phyloP scores from a whole-genome alignment of 768 basidiomycete genomes.

The Harrya chromipes region DNA sequence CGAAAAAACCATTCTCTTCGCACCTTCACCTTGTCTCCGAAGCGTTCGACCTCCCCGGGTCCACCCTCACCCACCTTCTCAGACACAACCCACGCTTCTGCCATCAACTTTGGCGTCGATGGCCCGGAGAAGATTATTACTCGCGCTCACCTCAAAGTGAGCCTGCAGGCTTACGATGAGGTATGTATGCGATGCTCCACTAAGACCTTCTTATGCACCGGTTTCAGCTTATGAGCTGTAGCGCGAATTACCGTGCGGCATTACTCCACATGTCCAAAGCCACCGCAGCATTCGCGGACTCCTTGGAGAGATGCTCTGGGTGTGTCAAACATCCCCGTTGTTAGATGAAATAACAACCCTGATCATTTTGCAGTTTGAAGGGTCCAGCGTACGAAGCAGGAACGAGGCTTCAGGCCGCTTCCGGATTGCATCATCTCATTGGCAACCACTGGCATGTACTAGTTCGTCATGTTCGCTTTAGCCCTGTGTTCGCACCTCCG shows the following conservation, averaged over 20 bases:
- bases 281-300: slow-evolving; percentile 81
- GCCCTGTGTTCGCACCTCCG: neutral
- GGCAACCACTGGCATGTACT: slow-evolving; percentile 92
- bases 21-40: slow-evolving; percentile 47
- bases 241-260: slow-evolving; percentile 77
- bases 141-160: slow-evolving; percentile 70
- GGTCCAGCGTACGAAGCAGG: slow-evolving; percentile 79
- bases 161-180: slow-evolving; percentile 77
- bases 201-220: slow-evolving; percentile 17
- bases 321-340: slow-evolving; percentile 35
- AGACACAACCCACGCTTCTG: slow-evolving; percentile 74
- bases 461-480: slow-evolving; percentile 42
- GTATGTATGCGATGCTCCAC: slow-evolving; percentile 41
- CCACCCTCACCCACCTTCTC: slow-evolving; percentile 86
- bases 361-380: slow-evolving; percentile 51
- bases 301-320: slow-evolving; percentile 83
- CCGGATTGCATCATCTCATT: slow-evolving; percentile 88
- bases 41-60: slow-evolving; percentile 45
- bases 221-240: slow-evolving; percentile 67
- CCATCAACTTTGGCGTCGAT: slow-evolving; percentile 69
- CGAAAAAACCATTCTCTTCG: slow-evolving; percentile 56
- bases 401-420: slow-evolving; percentile 78
- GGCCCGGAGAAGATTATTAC: slow-evolving; percentile 84
- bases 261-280: slow-evolving; percentile 79
- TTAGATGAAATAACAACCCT: neutral